Evolutionary conservation across 805 yeast species (phyloP), one percentile per base, ranked within the genome.

Genomic region (Candida sonorensis): DNA sequence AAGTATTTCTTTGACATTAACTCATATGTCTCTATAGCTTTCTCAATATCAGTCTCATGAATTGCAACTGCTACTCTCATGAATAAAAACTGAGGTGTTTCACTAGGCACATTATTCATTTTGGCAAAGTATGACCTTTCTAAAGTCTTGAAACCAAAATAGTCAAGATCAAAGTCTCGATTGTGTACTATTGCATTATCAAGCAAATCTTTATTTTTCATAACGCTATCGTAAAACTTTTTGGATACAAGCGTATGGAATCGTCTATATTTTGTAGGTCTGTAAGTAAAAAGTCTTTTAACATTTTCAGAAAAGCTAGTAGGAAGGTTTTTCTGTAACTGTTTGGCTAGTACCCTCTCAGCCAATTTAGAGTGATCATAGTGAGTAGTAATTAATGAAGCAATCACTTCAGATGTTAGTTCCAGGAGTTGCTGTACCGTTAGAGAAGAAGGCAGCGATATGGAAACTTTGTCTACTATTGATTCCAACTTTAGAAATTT

Each of bases 1-100:
- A 90, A 86, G 55, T 77, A 83, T 57, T 81, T 82, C 48, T 68
- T 64, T 4, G 95, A 84, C 96, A 90, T 88, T 49, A 81, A 62
- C 44, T 82, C 72, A 59, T 88, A 90, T 10, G 97, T 86, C 58
- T 88, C 94, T 10, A 78, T 49, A 4, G 75, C 94, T 12, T 66
- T 63, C 25, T 69, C 70, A 15, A 85, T 59, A 52, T 83, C 72
- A 27, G 62, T 61, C 24, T 81, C 83, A 51, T 90, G 97, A 34
- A 90, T 85, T 25, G 97, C 97, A 13, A 90, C 62, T 12, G 97
- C 79, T 10, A 90, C 97, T 54, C 98, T 74, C 81, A 90, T 75
- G 41, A 86, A 72, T 67, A 90, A 57, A 52, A 72, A 94, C 59
- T 90, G 97, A 3, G 97, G 96, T 29, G 95, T 81, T 64, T 90